Evolutionary conservation across 2,329 filamentous ascomycete species (phyloP).

Genomic region (Coniochaeta sp.): DNA sequence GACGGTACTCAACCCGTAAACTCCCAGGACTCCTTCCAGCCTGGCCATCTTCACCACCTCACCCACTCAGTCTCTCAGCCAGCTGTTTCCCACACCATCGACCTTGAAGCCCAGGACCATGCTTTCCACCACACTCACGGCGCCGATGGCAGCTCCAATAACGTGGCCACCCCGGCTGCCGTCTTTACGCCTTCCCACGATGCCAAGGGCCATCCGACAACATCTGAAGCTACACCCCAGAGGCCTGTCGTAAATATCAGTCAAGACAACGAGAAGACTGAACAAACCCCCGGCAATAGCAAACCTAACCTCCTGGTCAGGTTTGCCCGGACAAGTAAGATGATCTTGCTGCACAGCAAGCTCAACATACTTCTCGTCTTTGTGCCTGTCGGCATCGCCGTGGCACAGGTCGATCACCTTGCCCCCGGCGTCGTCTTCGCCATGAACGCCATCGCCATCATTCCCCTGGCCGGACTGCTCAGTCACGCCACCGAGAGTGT

Average conservation of each 20-base stretch:
- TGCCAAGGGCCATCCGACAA: neutral
- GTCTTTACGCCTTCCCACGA: neutral
- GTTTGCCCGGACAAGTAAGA: constrained; percentile 40
- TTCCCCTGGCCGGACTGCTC: constrained; percentile 50
- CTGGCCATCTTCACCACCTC: neutral
- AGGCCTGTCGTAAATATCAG: constrained; percentile 3
- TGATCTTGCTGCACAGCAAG: constrained; percentile 53
- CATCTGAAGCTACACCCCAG: constrained; percentile 2
- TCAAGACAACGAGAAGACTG: neutral
- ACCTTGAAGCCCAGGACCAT: neutral
- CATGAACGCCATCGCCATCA: constrained; percentile 54
- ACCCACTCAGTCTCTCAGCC: neutral
- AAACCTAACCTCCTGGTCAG: constrained; percentile 13
- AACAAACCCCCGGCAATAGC: neutral
- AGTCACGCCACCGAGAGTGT: constrained; percentile 55
- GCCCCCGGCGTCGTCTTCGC: constrained; percentile 45
- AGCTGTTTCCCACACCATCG: neutral
- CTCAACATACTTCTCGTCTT: constrained; percentile 63
- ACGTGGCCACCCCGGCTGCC: neutral
- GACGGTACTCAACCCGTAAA: constrained; percentile 3
- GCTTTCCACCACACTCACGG: neutral
- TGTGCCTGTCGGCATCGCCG: constrained; percentile 60
- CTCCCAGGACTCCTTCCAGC: neutral
- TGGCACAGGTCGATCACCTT: constrained; percentile 31
- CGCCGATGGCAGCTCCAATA: neutral